Evolutionary conservation across 2,329 filamentous ascomycete genomes (phyloP).

Genomic region (Tricladium varicosporioides): DNA sequence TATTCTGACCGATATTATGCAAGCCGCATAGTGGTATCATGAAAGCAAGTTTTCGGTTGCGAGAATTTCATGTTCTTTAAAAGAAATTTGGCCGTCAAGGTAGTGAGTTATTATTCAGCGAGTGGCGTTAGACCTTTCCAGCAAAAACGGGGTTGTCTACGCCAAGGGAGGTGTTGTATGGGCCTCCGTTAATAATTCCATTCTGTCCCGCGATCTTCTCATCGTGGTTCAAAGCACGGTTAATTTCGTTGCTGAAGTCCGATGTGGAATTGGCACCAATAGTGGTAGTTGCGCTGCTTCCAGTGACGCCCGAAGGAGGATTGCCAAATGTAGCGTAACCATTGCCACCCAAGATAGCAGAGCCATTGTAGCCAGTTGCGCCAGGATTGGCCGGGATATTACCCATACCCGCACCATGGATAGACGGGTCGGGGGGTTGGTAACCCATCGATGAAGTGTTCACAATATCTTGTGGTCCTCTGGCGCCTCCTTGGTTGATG

Average conservation of each 20-base stretch:
- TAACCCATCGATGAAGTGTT: slow-evolving; percentile 15
- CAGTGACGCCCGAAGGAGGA: slow-evolving; percentile 25
- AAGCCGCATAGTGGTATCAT: slow-evolving; percentile 23
- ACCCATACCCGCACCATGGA: background rate
- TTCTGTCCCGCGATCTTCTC: background rate
- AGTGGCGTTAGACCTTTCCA: slow-evolving; percentile 2
- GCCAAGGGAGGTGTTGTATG: slow-evolving; percentile 22
- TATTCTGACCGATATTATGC: background rate
- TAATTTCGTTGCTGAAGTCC: slow-evolving; percentile 28
- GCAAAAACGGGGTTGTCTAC: slow-evolving; percentile 26
- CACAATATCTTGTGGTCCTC: slow-evolving; percentile 27
- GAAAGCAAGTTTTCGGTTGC: slow-evolving; percentile 9
- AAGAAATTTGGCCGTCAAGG: slow-evolving; percentile 1
- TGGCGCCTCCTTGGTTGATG: slow-evolving; percentile 26
- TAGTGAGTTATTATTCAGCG: too few relatives aligned
- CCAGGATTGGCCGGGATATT: background rate
- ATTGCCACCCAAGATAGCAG: background rate
- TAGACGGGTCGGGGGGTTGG: background rate
- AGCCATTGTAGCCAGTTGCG: slow-evolving; percentile 3
- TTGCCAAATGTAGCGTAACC: slow-evolving; percentile 1
- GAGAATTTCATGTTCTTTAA: background rate
- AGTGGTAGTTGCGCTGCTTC: slow-evolving; percentile 54
- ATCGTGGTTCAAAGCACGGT: slow-evolving; percentile 26
- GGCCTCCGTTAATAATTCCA: slow-evolving; percentile 6
- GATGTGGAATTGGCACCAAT: slow-evolving; percentile 46